These are phyloP conservation scores for Cryphonectria radicalis DNA, from an alignment of 2,329 filamentous ascomycete genomes.

Conservation along the genomic window DNA sequence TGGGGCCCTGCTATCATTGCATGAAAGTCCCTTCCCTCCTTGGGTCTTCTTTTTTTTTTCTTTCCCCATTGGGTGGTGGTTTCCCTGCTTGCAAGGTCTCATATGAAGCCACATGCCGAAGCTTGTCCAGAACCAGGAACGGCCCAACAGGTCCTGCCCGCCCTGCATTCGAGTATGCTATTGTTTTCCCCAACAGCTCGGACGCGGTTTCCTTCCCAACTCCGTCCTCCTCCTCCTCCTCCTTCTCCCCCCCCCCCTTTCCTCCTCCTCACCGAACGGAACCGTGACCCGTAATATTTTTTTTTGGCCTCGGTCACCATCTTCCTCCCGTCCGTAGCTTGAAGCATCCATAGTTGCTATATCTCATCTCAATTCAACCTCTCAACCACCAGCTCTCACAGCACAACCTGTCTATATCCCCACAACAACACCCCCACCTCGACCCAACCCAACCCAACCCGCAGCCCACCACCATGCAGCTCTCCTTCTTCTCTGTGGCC, in stretches of 20 bases:
- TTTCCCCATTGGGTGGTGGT: neutral
- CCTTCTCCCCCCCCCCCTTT: neutral
- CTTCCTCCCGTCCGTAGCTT: neutral
- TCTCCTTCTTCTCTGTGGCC: slow-evolving; percentile 50
- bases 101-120: slow-evolving; percentile 2
- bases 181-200: neutral
- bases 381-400: neutral
- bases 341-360: neutral
- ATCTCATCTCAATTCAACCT: neutral
- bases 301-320: neutral
- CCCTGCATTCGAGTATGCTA: neutral
- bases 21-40: neutral
- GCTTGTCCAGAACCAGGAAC: slow-evolving; percentile 6
- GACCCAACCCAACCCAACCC: neutral
- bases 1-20: neutral
- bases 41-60: neutral
- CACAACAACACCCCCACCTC: neutral
- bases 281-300: neutral
- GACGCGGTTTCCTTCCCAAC: neutral
- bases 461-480: slow-evolving; percentile 51
- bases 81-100: neutral
- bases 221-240: neutral
- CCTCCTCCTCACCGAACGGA: neutral
- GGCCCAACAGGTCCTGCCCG: neutral
- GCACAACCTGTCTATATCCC: neutral